Conservation (phyloP, 2,329 filamentous ascomycete species). For the Phialocephala sp. region DNA sequence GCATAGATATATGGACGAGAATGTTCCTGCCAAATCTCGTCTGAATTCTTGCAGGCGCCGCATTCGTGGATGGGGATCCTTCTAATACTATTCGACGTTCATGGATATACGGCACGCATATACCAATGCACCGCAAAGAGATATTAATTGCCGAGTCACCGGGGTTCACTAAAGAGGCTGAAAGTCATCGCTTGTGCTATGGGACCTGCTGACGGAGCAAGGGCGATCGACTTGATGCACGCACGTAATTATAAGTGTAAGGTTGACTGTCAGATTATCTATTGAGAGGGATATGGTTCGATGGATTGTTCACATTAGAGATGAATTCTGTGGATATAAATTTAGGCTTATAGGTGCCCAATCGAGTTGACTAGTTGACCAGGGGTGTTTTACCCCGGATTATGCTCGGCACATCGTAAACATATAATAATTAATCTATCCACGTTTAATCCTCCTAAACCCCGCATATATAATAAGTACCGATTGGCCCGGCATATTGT, state of each 20-base stretch:
- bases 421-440: background rate
- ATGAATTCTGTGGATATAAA: background rate
- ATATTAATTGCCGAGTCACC: background rate
- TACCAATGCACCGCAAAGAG: background rate
- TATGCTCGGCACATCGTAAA: background rate
- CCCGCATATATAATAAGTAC: background rate
- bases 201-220: background rate
- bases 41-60: background rate
- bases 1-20: background rate
- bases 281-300: background rate
- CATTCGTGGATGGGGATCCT: background rate
- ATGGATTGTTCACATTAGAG: background rate
- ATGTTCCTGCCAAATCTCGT: background rate
- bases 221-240: background rate
- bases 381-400: background rate
- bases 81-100: background rate
- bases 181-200: background rate
- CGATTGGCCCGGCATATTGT: background rate
- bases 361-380: background rate
- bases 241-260: background rate
- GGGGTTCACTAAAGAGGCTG: background rate
- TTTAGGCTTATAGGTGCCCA: background rate
- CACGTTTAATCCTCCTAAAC: background rate
- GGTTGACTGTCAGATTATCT: background rate
- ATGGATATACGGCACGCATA: background rate